These are phyloP conservation scores for Colletotrichum endophyticum DNA, from an alignment of 2,329 filamentous ascomycete species.

Conservation along the genomic window DNA sequence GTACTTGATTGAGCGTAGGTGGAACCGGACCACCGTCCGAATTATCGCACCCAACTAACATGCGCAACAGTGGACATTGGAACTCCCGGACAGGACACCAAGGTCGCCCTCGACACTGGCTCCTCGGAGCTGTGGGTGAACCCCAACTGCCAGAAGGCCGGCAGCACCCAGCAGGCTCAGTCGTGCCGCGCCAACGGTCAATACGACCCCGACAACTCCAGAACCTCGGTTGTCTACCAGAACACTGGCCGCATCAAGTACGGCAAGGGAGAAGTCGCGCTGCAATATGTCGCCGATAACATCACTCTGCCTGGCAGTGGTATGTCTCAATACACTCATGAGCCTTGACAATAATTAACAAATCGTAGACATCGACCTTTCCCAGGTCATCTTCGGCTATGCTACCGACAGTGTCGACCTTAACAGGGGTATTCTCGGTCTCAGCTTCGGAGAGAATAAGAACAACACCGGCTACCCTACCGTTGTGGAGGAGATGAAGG, in stretches of 20 bases:
- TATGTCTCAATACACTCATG: background rate
- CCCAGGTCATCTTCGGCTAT: slow-evolving; percentile 33
- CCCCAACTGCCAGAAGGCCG: slow-evolving; percentile 48
- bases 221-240: slow-evolving; percentile 21
- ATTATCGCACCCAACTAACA: background rate
- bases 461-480: slow-evolving; percentile 32
- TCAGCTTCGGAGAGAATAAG: slow-evolving; percentile 30
- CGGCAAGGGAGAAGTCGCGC: slow-evolving; percentile 30
- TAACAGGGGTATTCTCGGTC: slow-evolving; percentile 34
- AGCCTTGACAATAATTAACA: background rate
- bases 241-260: slow-evolving; percentile 27
- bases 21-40: background rate
- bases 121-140: slow-evolving; percentile 63
- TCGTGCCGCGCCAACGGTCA: slow-evolving; percentile 47
- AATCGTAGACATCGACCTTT: slow-evolving; percentile 24
- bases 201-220: slow-evolving; percentile 36
- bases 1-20: slow-evolving; percentile 22
- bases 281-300: slow-evolving; percentile 33
- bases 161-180: slow-evolving; percentile 31
- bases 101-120: slow-evolving; percentile 55
- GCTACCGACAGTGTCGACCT: slow-evolving; percentile 30
- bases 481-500: slow-evolving; percentile 31
- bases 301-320: slow-evolving; percentile 31
- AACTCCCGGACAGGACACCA: slow-evolving; percentile 44
- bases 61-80: slow-evolving; percentile 28